Conservation (phyloP, 371 early-diverging fungal genomes). For the Lichtheimia ornata region DNA sequence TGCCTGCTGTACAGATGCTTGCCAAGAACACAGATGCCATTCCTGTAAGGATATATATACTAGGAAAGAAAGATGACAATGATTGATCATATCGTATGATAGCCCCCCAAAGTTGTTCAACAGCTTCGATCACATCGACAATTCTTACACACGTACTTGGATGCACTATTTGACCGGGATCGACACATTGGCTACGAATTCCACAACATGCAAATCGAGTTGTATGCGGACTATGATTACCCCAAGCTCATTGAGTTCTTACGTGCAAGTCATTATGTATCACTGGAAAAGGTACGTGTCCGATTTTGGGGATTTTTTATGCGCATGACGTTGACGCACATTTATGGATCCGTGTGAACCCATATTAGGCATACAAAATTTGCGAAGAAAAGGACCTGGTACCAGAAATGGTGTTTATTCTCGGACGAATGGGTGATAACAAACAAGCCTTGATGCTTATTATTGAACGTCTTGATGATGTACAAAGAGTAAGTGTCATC, state of each 20-base stretch:
- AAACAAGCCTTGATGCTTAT: conserved; percentile 90
- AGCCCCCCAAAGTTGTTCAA: conserved; percentile 67
- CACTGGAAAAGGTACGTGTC: conserved; percentile 56
- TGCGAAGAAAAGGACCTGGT: conserved; percentile 87
- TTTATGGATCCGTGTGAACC: conserved; percentile 24
- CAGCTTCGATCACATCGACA: conserved; percentile 58
- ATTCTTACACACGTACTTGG: conserved; percentile 85
- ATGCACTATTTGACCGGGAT: conserved; percentile 81
- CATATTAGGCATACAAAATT: conserved; percentile 65
- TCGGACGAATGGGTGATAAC: conserved; percentile 97
- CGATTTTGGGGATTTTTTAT: too few relatives aligned
- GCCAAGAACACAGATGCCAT: conserved; percentile 85
- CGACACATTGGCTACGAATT: conserved; percentile 76
- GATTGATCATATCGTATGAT: background rate
- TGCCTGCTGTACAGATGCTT: conserved; percentile 76
- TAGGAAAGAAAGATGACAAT: background rate
- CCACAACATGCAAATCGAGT: conserved; percentile 84
- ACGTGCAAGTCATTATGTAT: conserved; percentile 74
- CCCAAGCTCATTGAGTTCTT: conserved; percentile 81
- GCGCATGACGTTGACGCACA: too few relatives aligned
- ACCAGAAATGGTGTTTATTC: conserved; percentile 92
- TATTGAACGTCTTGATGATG: conserved; percentile 86
- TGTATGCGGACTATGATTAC: conserved; percentile 91
- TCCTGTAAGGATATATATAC: conserved; percentile 50
- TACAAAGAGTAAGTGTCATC: conserved; percentile 65